Conservation (phyloP, 2,329 filamentous ascomycete genomes). For the Chaetoscypha palmicola region DNA sequence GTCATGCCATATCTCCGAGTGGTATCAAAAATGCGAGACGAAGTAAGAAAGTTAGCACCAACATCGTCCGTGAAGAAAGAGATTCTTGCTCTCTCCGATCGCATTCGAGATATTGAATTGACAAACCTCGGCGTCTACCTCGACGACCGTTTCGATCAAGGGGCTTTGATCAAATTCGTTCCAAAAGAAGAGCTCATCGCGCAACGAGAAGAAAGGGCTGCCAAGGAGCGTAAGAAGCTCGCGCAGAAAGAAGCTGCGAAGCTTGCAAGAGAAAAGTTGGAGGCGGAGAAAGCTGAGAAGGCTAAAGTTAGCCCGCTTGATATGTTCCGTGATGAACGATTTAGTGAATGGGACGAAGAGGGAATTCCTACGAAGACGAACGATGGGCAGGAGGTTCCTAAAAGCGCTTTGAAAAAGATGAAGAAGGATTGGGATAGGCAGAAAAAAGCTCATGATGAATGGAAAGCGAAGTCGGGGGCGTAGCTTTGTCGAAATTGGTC, state of each 20-base stretch:
- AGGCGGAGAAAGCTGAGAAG: conserved; percentile 49
- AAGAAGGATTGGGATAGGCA: conserved; percentile 87
- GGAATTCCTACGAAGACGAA: conserved; percentile 73
- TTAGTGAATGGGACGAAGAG: conserved; percentile 73
- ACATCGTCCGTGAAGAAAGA: conserved; percentile 55
- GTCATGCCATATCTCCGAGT: conserved; percentile 49
- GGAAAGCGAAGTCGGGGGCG: conserved; percentile 18
- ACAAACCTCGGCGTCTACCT: conserved; percentile 81
- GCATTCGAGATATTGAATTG: conserved; percentile 72
- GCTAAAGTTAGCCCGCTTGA: conserved; percentile 48
- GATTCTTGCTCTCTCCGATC: conserved; percentile 70
- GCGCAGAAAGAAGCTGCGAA: conserved; percentile 50
- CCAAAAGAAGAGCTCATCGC: conserved; percentile 50
- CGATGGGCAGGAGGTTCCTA: conserved; percentile 72
- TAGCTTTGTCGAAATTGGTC: too few species aligned
- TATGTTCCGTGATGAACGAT: conserved; percentile 55
- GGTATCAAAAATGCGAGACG: conserved; percentile 52
- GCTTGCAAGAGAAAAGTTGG: conserved; percentile 41
- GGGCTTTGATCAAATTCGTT: conserved; percentile 65
- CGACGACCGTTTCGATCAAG: conserved; percentile 67
- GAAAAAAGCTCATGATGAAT: conserved; percentile 75
- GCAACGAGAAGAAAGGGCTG: conserved; percentile 51
- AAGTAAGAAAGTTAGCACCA: conserved; percentile 50
- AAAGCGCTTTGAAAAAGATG: conserved; percentile 73
- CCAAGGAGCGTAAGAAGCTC: conserved; percentile 54